phyloP scores from a whole-genome alignment of 345 rosid genomes.

The Brassica carinata region DNA sequence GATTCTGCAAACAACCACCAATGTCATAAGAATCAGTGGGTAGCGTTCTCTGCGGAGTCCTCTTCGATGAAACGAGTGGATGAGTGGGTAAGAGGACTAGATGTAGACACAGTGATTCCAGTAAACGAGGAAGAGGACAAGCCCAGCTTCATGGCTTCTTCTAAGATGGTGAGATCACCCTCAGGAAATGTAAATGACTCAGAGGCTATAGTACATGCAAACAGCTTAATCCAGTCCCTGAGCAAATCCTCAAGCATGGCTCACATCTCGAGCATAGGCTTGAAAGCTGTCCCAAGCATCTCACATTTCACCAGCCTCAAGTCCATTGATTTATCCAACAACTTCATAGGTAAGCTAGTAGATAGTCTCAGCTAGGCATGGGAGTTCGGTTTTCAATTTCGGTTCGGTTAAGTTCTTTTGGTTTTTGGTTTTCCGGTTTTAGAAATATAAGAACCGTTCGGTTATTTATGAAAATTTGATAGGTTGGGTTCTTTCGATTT shows the following conservation, averaged over 20 bases:
- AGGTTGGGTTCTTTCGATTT: no score
- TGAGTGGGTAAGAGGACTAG: conserved; percentile 82
- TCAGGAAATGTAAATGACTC: conserved; percentile 46
- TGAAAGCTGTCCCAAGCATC: conserved; percentile 77
- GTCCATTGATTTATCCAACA: conserved; percentile 76
- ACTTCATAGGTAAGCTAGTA: conserved; percentile 66
- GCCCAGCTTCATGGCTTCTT: conserved; percentile 52
- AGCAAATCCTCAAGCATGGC: conserved; percentile 86
- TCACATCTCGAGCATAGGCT: conserved; percentile 72
- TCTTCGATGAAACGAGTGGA: conserved; percentile 73
- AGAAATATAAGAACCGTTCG: no score
- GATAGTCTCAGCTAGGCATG: not conserved
- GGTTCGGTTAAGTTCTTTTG: no score
- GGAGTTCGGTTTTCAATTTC: no score
- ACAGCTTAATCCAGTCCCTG: conserved; percentile 68
- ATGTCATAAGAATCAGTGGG: conserved; percentile 70
- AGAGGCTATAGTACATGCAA: conserved; percentile 71
- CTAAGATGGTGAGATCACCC: conserved; percentile 51
- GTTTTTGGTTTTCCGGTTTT: no score
- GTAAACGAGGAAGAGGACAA: conserved; percentile 40
- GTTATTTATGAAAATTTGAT: no score
- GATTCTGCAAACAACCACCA: conserved; percentile 47
- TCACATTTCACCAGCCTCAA: conserved; percentile 76
- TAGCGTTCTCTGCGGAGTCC: conserved; percentile 71
- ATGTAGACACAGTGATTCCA: conserved; percentile 37